Evolutionary conservation across 2,329 filamentous ascomycete genomes (phyloP), one percentile per base, ranked within the genome.

Genomic region (Rutstroemia sp.): DNA sequence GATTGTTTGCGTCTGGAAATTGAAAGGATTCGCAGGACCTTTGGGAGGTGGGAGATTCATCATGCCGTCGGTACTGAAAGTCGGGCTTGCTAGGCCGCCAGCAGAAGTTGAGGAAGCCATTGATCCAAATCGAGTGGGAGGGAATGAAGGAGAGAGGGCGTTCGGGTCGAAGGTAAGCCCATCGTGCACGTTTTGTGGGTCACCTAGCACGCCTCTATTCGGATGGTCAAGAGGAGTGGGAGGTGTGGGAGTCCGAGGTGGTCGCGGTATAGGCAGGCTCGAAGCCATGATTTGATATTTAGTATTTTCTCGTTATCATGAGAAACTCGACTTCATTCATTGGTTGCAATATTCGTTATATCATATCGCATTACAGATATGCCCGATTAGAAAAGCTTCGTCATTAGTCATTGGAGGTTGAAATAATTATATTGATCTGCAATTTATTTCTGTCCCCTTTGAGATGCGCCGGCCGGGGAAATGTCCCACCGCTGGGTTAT

Each of bases 1-100:
- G 69, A 91, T 86, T 47, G 84, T 79, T 69, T 88, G 86, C 1
- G 92, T 88, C 73, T 95, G 84, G 73, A 97, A 97, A 73, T 97
- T 97, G 82, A 99, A 97, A 0, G 92, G 92, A 62, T 85, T 88
- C 56, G 74, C 75, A 16, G 54, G 19, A 17, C 70, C 70, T 36
- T 42, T 51, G 16, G 69, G 58, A 38, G 60, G 61, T 30, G 60
- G 60, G 21, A 60, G 51, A 34, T 56, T 60, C 40, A 72, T 72
- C 10, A 69, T 67, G n/a, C 69, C 62, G 45, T 69, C 68, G 47
- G 54, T 61, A 36, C 59, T 55, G 12, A 50, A 48, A 19, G 61
- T 57, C 21, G 55, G 62, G 48, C 51, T 60, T 14, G 60, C 44
- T 44, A 59, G 57, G 25, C 62, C 59, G 45, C 66, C 63, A 14